Percentiles rank a stretch among this genome's conserved stretches.
These are phyloP conservation scores for Hemerocallis citrina DNA, from an alignment of 106 monocot species.

Conservation along the genomic window DNA sequence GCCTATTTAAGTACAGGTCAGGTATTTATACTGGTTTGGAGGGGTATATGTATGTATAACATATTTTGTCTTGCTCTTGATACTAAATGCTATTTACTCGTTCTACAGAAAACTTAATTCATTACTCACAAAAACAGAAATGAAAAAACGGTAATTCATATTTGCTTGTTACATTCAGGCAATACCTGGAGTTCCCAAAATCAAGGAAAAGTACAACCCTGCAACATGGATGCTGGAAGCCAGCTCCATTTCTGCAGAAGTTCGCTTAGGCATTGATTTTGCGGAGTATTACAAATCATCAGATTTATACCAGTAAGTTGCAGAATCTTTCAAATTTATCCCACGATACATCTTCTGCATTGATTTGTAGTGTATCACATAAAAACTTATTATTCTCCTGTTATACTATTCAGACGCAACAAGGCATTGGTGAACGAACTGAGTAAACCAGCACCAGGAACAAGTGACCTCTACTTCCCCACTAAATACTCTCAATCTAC, in stretches of 20 bases:
- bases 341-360: too few relatives aligned
- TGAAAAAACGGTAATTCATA: too few relatives aligned
- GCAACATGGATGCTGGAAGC: slow-evolving; percentile 82
- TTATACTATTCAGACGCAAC: slow-evolving; percentile 31
- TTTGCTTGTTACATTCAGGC: slow-evolving; percentile 23
- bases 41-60: too few relatives aligned
- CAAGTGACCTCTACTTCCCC: slow-evolving; percentile 51
- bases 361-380: not conserved
- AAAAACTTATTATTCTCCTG: not conserved
- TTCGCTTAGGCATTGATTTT: slow-evolving; percentile 42
- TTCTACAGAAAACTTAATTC: too few relatives aligned
- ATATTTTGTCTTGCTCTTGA: too few relatives aligned
- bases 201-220: slow-evolving; percentile 64
- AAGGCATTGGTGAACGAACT: slow-evolving; percentile 41
- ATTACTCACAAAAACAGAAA: too few relatives aligned
- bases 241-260: slow-evolving; percentile 47
- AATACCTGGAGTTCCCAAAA: slow-evolving; percentile 65
- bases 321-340: not conserved
- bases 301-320: slow-evolving; percentile 36
- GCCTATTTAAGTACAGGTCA: too few relatives aligned
- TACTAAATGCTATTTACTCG: too few relatives aligned
- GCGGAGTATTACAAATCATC: slow-evolving; percentile 47
- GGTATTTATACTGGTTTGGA: too few relatives aligned
- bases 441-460: slow-evolving; percentile 30
- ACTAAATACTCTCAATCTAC: slow-evolving; percentile 36